A percentile compares a stretch with the other conserved stretches of the same genome.
These are phyloP conservation scores for Vigna mungo DNA, from an alignment of 306 rosid genomes.

Conservation along the genomic window DNA sequence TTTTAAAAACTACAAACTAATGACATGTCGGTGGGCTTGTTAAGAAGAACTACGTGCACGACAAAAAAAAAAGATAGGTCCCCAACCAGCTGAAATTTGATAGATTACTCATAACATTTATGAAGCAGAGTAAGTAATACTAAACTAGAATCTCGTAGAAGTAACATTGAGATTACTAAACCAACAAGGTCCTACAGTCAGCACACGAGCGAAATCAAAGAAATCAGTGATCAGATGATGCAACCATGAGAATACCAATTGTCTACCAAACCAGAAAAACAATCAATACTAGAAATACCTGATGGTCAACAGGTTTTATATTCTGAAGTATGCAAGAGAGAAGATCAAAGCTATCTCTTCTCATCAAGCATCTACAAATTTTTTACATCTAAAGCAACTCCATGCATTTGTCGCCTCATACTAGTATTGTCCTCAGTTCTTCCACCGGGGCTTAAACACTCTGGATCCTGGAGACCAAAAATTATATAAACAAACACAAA, in stretches of 20 bases:
- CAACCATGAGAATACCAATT: constrained; percentile 2
- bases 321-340: constrained; percentile 89
- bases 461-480: constrained; percentile 52
- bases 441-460: constrained; percentile 50
- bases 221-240: constrained; percentile 33
- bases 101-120: constrained; percentile 78
- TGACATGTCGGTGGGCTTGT: too few species aligned
- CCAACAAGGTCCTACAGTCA: constrained; percentile 98
- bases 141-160: constrained; percentile 96
- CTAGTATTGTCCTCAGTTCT: constrained; percentile 51
- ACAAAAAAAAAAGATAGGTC: too few species aligned
- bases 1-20: too few species aligned
- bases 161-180: constrained; percentile 93
- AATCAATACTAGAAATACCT: constrained; percentile 66
- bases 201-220: background rate
- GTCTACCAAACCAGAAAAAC: constrained; percentile 33
- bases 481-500: background rate
- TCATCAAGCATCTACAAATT: constrained; percentile 79
- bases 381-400: constrained; percentile 70
- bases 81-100: too few species aligned
- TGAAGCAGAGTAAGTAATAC: constrained; percentile 92
- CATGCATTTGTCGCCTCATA: constrained; percentile 64
- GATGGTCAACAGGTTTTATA: constrained; percentile 98
- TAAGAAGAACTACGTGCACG: too few species aligned
- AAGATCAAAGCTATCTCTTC: constrained; percentile 80